Percentiles rank a stretch among this genome's conserved stretches.
These are phyloP conservation scores for Lagenidium sp. DNA, from an alignment of 352 stramenopile species.

Conservation along the genomic window DNA sequence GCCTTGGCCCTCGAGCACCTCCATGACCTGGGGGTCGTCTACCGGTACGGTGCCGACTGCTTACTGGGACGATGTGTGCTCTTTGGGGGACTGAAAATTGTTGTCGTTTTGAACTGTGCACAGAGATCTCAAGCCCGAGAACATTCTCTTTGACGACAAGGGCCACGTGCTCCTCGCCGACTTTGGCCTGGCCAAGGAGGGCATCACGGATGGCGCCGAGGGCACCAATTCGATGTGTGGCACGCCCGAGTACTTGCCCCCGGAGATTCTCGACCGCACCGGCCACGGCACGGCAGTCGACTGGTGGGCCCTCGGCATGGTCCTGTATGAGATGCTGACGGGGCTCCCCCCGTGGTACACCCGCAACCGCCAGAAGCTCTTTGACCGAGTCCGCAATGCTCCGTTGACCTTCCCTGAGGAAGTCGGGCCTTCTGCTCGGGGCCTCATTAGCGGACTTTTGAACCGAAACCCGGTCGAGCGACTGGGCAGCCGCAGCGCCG, in stretches of 20 bases:
- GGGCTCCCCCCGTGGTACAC: slow-evolving; percentile 90
- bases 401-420: slow-evolving; percentile 86
- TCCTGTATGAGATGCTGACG: slow-evolving; percentile 94
- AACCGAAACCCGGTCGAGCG: slow-evolving; percentile 74
- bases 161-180: slow-evolving; percentile 75
- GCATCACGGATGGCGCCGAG: slow-evolving; percentile 73
- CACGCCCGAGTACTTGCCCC: slow-evolving; percentile 90
- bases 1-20: slow-evolving; percentile 82
- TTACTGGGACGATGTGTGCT: neutral
- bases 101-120: slow-evolving; percentile 1
- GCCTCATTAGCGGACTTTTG: slow-evolving; percentile 78
- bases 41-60: slow-evolving; percentile 29
- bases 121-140: slow-evolving; percentile 80
- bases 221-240: slow-evolving; percentile 87
- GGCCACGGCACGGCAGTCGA: slow-evolving; percentile 88
- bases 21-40: slow-evolving; percentile 84
- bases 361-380: slow-evolving; percentile 89
- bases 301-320: slow-evolving; percentile 90
- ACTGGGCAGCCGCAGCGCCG: slow-evolving; percentile 60
- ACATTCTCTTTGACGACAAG: slow-evolving; percentile 75
- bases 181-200: slow-evolving; percentile 85
- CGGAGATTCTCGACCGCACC: slow-evolving; percentile 86
- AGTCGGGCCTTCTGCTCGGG: slow-evolving; percentile 55
- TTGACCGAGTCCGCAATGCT: slow-evolving; percentile 83
- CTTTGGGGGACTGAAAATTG: neutral